Base-by-base conservation (phyloP, 2,329 filamentous ascomycete genomes). In the Setomelanomma holmii region DNA sequence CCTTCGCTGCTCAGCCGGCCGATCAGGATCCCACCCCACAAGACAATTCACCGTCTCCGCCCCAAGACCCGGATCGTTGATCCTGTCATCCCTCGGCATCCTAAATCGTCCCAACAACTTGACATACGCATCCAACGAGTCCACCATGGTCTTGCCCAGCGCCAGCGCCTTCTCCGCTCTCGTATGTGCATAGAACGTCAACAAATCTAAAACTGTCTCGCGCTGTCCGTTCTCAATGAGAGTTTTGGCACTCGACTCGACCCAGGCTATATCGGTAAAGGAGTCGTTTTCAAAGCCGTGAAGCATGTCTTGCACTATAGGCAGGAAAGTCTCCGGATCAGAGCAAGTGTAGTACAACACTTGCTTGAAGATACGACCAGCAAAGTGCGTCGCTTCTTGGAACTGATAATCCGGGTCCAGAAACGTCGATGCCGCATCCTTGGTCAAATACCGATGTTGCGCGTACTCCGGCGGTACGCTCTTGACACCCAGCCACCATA, bases 401-500 rank as follows among this genome's bases (percentile, higher is more conserved):
- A 53, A 60, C 50, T 73, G 68, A 44, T 64, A 75, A 49, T 75
- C 71, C 0, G 67, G 58, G 23, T 73, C 67, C 14, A 75, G 54
- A 38, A 73, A 74, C 0, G 66, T 68, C 16, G 64, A 66, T 1
- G 68, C 64, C 4, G 72, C 70, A 16, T 67, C 69, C 22, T 68
- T 68, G 7, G 69, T 73, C 36, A 74, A 53, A 27, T 74, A 75
- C 27, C 72, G 68, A 51, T 75, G 72, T 17, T 72, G 63, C 2
- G 63, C 68, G 24, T 66, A 73, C 49, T 73, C 68, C 0, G 69
- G 60, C 5, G 66, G 68, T 0, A 74, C 54, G 4, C 55, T 60
- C 17, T 63, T 58, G 1, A 73, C 72, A 14, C 72, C 72, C 2
- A 74, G 50, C 70, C 70, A 75, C 67, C 69, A 73, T 1, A 69